phyloP scores from a whole-genome alignment of 78 protist species.

The Chrysochromulina parva region DNA sequence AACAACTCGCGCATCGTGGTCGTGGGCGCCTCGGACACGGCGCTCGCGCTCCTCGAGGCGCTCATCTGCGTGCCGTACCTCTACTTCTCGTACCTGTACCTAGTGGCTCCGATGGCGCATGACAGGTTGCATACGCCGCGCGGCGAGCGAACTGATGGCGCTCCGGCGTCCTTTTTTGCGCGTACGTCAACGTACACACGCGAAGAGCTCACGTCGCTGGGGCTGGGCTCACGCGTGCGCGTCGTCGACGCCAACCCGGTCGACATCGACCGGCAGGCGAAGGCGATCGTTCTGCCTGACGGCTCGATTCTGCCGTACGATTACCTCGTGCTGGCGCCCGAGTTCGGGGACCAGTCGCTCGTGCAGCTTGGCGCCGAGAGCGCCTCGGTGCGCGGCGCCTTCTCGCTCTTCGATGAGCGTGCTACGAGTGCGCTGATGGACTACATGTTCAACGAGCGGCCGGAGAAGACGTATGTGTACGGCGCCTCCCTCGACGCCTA shows the following conservation, averaged over 20 bases:
- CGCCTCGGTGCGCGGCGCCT: not conserved
- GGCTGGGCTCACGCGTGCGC: constrained; percentile 9
- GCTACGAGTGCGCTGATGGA: not conserved
- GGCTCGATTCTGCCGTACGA: constrained; percentile 36
- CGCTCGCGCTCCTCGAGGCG: constrained; percentile 1
- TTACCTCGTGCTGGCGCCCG: constrained; percentile 42
- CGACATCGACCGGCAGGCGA: constrained; percentile 31
- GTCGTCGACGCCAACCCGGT: not conserved
- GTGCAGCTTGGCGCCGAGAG: not conserved
- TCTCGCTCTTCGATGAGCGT: not conserved
- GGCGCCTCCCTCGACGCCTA: constrained; percentile 43
- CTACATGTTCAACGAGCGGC: not conserved
- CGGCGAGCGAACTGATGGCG: not conserved
- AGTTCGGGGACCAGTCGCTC: constrained; percentile 48
- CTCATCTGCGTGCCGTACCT: constrained; percentile 15
- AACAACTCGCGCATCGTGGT: constrained; percentile 36
- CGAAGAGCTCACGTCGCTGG: not conserved
- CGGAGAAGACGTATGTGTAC: not conserved
- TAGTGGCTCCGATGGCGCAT: constrained; percentile 10
- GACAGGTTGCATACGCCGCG: not conserved
- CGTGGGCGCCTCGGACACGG: constrained; percentile 29
- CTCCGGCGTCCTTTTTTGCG: not conserved
- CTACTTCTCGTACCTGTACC: constrained; percentile 16
- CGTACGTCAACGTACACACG: not conserved
- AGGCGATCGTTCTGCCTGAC: not conserved